Evolutionary conservation across 2,329 filamentous ascomycete genomes (phyloP).

Genomic region (Penicillium sp.): DNA sequence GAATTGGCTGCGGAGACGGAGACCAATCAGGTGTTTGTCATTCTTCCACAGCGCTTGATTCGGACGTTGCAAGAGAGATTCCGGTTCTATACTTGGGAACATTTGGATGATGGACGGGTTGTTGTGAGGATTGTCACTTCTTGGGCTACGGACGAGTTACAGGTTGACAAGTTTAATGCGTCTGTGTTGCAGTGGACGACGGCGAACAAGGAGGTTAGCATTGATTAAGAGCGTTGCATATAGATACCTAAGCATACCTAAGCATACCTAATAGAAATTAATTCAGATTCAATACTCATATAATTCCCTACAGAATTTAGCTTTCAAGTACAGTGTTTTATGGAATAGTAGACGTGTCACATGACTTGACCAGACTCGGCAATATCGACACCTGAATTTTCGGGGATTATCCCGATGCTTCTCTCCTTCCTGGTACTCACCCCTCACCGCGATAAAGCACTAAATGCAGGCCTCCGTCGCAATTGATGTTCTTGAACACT

Average conservation of each 20-base stretch:
- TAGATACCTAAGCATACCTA: not conserved
- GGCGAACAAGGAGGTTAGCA: constrained; percentile 19
- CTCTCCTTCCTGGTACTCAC: constrained; percentile 2
- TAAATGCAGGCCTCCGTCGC: not conserved
- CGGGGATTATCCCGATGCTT: not conserved
- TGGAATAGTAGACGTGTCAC: not conserved
- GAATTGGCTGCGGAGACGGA: constrained; percentile 53
- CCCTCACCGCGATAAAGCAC: not conserved
- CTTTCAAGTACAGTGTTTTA: not conserved
- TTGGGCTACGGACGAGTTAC: constrained; percentile 55
- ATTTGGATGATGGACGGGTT: constrained; percentile 45
- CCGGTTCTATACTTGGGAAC: constrained; percentile 58
- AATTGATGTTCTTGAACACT: not conserved
- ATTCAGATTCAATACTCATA: not conserved
- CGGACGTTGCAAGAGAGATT: constrained; percentile 52
- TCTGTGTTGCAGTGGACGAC: constrained; percentile 38
- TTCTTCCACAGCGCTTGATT: constrained; percentile 50
- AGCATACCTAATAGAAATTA: constrained; percentile 6
- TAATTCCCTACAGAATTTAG: not conserved
- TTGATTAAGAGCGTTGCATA: constrained; percentile 8
- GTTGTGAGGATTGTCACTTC: constrained; percentile 58
- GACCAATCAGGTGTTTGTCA: constrained; percentile 60
- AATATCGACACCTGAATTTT: constrained; percentile 5
- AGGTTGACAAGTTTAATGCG: constrained; percentile 49
- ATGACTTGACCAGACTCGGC: not conserved